Evolutionary conservation across 2,329 filamentous ascomycete species (phyloP).

Genomic region (Talaromyces sp.): DNA sequence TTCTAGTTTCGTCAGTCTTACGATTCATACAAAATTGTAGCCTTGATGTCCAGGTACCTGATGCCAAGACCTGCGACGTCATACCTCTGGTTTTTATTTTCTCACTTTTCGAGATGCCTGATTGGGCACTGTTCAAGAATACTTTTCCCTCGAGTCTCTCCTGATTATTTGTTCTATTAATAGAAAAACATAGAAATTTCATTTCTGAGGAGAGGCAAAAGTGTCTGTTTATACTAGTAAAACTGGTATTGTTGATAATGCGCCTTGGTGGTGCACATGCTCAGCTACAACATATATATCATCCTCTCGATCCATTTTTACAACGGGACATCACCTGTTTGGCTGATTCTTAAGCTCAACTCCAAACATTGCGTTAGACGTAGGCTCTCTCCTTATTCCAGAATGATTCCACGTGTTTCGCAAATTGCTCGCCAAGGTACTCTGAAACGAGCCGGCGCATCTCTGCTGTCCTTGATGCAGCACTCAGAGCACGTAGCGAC

Average conservation of each 20-base stretch:
- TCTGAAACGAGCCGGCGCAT: slow-evolving; percentile 27
- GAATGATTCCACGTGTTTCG: slow-evolving; percentile 33
- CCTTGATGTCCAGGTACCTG: background rate
- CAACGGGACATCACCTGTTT: too few species aligned
- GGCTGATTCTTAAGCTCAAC: background rate
- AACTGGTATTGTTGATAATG: background rate
- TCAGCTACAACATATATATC: background rate
- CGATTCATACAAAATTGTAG: background rate
- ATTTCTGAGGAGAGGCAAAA: too few species aligned
- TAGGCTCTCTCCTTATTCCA: slow-evolving; percentile 33
- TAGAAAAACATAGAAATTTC: background rate
- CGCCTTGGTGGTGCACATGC: background rate
- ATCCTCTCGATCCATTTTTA: background rate
- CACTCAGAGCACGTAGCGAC: slow-evolving; percentile 23
- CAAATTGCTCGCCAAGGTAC: slow-evolving; percentile 32
- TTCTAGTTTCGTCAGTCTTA: background rate
- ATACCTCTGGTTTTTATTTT: background rate
- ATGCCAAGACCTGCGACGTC: slow-evolving; percentile 6
- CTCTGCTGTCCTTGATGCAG: slow-evolving; percentile 19
- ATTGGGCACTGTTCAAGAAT: slow-evolving; percentile 12
- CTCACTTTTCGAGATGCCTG: background rate
- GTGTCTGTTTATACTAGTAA: too few species aligned
- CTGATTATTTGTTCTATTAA: background rate
- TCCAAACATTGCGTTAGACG: slow-evolving; percentile 20
- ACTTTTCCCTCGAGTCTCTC: background rate